Evolutionary conservation across 331 rosid genomes (phyloP), one percentile per base, ranked within the genome.

Genomic region (Stylosanthes scabra): DNA sequence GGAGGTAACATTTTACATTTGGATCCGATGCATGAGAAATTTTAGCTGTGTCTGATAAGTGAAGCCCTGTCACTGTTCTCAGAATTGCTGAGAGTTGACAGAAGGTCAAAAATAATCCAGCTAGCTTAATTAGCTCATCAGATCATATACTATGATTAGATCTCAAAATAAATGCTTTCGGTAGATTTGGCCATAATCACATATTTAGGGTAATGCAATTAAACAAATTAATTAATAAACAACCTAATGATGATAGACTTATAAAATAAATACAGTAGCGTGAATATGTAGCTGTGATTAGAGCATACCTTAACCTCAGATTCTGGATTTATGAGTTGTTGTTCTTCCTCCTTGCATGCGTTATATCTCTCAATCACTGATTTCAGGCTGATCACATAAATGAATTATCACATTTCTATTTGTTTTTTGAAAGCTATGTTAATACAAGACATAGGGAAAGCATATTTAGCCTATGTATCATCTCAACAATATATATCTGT

Each of bases 271-370:
- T 37, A 34, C 42, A 63, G 27, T 40, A 63, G 27, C 28, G 59
- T 31, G 37, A 34, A 39, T 51, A 51, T 44, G 3, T 39, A n/a
- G 59, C 63, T 6, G 46, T 58, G 31, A 29, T 45, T 37, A 57
- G 11, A 69, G 71, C 69, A 47, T 80, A 93, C 98, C 93, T 86
- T 87, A 72, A 82, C 81, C 72, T 88, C 96, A 0, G 96, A 83
- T 63, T 78, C 86, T 80, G 86, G 87, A 81, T 88, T 83, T 59
- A 55, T 66, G 73, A 78, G 78, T 67, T 80, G 86, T 58, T 86
- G 83, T 20, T 86, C 60, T 73, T 82, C 91, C 25, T 20, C 25
- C 25, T 20, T 20, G 25, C 25, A 20, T 20, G 25, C 1, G 25
- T 20, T 20, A 68, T 90, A 20, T 20, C 25, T 20, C 25, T 20